Evolutionary conservation across 1,284 basidiomycete species (phyloP).

Genomic region (Apiotrichum siamense): DNA sequence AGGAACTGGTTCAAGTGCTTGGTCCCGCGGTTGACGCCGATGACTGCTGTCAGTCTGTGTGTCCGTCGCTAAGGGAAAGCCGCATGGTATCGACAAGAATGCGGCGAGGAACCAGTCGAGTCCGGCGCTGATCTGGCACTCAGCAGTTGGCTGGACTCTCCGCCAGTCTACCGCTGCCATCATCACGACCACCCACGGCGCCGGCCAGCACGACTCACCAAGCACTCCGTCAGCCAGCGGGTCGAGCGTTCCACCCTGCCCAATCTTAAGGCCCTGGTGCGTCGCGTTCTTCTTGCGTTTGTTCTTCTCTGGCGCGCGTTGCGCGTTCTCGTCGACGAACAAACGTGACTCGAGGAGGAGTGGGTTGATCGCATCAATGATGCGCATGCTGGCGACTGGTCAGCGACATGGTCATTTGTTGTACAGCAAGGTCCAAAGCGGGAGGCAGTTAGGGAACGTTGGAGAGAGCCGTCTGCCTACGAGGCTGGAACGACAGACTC

Average conservation of each 20-base stretch:
- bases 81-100: too few species aligned
- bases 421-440: too few species aligned
- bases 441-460: too few species aligned
- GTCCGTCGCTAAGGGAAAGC: not conserved
- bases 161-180: too few species aligned
- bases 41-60: conserved; percentile 53
- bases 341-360: conserved; percentile 71
- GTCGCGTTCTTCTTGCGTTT: conserved; percentile 40
- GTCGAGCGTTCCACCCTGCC: conserved; percentile 68
- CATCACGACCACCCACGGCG: too few species aligned
- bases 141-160: too few species aligned
- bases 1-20: conserved; percentile 81
- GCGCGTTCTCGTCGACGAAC: conserved; percentile 56
- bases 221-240: conserved; percentile 77
- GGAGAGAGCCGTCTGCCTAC: too few species aligned
- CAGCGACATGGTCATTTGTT: too few species aligned
- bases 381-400: conserved; percentile 86
- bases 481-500: too few species aligned
- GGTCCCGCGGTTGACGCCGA: conserved; percentile 85
- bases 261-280: conserved; percentile 44
- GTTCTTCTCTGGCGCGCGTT: conserved; percentile 11
- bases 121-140: too few species aligned
- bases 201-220: conserved; percentile 52
- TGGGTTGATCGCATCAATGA: conserved; percentile 79
- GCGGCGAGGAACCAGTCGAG: too few species aligned